These are phyloP conservation scores for Ogataea nitratoaversa DNA, from an alignment of 805 yeast genomes.

Conservation along the genomic window DNA sequence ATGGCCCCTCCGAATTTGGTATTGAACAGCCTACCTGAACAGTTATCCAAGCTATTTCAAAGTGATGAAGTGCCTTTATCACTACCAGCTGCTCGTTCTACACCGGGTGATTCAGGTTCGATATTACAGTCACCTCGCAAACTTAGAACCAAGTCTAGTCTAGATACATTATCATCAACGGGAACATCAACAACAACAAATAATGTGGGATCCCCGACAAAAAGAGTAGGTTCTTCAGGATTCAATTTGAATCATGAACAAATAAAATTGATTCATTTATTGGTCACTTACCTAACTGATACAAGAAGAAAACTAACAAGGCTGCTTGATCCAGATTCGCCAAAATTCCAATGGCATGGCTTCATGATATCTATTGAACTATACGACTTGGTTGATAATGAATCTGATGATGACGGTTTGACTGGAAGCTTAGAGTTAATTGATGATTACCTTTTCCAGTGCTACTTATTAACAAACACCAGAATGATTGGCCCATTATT, in stretches of 20 bases:
- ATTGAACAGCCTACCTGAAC: slow-evolving; percentile 40
- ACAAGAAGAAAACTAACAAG: slow-evolving; percentile 45
- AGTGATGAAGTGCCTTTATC: too few species aligned
- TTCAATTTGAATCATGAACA: slow-evolving; percentile 20
- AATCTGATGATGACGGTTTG: slow-evolving; percentile 12
- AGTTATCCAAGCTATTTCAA: too few species aligned
- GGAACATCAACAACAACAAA: background rate
- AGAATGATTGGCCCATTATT: slow-evolving; percentile 79
- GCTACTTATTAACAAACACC: slow-evolving; percentile 67
- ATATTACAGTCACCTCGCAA: background rate
- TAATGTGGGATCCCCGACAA: too few species aligned
- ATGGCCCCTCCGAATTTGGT: slow-evolving; percentile 59
- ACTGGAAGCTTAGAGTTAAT: slow-evolving; percentile 44
- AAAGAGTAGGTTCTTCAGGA: too few species aligned
- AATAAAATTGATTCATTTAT: slow-evolving; percentile 33
- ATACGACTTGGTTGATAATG: slow-evolving; percentile 22
- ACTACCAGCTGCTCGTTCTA: too few species aligned
- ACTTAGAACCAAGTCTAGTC: background rate
- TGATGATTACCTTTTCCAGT: slow-evolving; percentile 74
- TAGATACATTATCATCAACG: background rate
- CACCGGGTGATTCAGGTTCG: too few species aligned
- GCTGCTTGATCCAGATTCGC: slow-evolving; percentile 34
- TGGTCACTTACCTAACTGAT: slow-evolving; percentile 48
- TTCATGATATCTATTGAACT: slow-evolving; percentile 38
- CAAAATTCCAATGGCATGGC: slow-evolving; percentile 43